These are phyloP conservation scores for Boletellus sp. DNA, from an alignment of 1,284 basidiomycete species.

Conservation along the genomic window DNA sequence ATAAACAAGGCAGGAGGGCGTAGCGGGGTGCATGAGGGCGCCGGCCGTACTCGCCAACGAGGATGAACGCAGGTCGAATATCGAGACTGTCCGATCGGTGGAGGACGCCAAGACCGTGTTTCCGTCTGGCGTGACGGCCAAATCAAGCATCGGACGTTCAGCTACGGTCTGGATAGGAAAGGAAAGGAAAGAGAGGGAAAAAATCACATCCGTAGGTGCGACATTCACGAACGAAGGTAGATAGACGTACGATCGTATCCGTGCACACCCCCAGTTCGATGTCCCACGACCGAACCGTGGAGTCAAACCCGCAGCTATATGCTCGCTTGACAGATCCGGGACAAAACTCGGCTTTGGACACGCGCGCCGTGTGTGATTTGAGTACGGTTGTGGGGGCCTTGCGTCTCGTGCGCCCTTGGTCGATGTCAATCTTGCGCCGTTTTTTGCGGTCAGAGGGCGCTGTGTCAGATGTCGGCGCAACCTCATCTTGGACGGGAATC, in stretches of 20 bases:
- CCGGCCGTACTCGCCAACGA: slow-evolving; percentile 44
- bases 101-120: slow-evolving; percentile 55
- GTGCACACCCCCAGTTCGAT: slow-evolving; percentile 63
- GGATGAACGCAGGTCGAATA: slow-evolving; percentile 60
- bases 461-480: slow-evolving; percentile 30
- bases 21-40: slow-evolving; percentile 63
- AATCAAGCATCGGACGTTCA: slow-evolving; percentile 67
- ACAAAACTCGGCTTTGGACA: slow-evolving; percentile 61
- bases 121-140: slow-evolving; percentile 44
- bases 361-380: slow-evolving; percentile 70
- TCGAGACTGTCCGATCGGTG: slow-evolving; percentile 62
- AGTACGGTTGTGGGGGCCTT: slow-evolving; percentile 53
- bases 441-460: slow-evolving; percentile 51
- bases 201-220: no score
- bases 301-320: slow-evolving; percentile 74
- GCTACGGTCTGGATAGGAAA: slow-evolving; percentile 48
- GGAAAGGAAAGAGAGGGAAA: background rate
- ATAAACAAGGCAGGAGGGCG: slow-evolving; percentile 69
- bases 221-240: background rate
- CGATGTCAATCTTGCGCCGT: slow-evolving; percentile 47
- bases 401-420: no score
- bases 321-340: slow-evolving; percentile 37
- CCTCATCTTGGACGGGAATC: slow-evolving; percentile 61
- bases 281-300: slow-evolving; percentile 72
- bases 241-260: slow-evolving; percentile 46